These are phyloP conservation scores for Yarrowia keelungensis DNA, from an alignment of 805 yeast species.

Conservation along the genomic window DNA sequence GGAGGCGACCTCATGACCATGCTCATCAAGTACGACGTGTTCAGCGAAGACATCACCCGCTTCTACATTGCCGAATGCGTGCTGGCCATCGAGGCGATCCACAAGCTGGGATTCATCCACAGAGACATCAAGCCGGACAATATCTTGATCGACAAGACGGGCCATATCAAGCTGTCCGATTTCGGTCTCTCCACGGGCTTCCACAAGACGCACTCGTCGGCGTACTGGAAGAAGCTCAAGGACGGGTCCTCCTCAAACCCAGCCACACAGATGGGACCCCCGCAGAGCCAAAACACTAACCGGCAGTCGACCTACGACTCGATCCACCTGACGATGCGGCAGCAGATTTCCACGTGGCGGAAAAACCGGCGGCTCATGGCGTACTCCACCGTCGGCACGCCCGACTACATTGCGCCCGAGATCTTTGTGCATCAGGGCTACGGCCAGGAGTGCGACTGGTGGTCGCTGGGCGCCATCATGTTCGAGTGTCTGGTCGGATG, in stretches of 20 bases:
- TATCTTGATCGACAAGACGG: constrained; percentile 80
- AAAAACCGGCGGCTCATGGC: constrained; percentile 92
- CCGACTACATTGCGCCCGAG: constrained; percentile 96
- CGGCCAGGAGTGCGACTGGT: constrained; percentile 98
- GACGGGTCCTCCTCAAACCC: constrained; percentile 54
- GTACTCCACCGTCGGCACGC: constrained; percentile 95
- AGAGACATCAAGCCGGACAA: constrained; percentile 98
- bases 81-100: constrained; percentile 91
- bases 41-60: constrained; percentile 85
- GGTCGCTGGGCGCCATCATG: constrained; percentile 97
- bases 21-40: constrained; percentile 93
- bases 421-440: constrained; percentile 91
- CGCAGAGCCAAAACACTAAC: constrained; percentile 35
- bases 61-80: constrained; percentile 97
- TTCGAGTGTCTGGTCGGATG: constrained; percentile 93
- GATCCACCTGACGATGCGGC: constrained; percentile 92
- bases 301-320: constrained; percentile 63
- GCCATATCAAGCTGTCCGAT: constrained; percentile 73
- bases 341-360: constrained; percentile 96
- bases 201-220: constrained; percentile 91
- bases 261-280: constrained; percentile 40
- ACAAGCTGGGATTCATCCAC: constrained; percentile 91
- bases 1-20: constrained; percentile 93
- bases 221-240: constrained; percentile 79
- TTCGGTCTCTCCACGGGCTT: constrained; percentile 89